Base-by-base conservation (phyloP, 306 rosid species). In the Sechiopsis laciniata region DNA sequence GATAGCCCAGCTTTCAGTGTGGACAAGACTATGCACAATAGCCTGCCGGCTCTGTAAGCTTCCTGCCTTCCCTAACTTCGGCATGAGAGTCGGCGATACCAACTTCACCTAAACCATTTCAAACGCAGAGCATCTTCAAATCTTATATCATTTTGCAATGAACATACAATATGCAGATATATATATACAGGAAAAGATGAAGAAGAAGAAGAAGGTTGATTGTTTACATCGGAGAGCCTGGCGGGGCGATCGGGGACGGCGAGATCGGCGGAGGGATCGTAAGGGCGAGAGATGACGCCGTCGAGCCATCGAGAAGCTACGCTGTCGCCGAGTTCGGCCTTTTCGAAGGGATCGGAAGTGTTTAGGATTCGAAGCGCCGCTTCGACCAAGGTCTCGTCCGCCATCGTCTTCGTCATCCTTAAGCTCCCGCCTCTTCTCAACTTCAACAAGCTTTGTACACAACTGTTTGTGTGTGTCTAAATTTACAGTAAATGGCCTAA, bases 1-100 rank as follows among this genome's bases (percentile, higher is more conserved):
- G 32, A 88, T 81, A 24, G 97, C 97, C 97, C 96, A 92, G 77
- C 97, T 92, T 80, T 92, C 97, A 24, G 82, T 92, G 76, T 89
- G 97, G 64, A 86, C 81, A 59, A 89, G 92, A 77, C 97, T 89
- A 75, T 89, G 97, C 48, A 92, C 87, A 46, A 92, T 88, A 78
- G 95, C 91, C 78, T 80, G 85, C 77, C 97, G 80, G 74, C 97
- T 92, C 84, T 85, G 92, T 83, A 92, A 88, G 92, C 95, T 89
- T 5, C 97, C 97, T 0, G 89, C 97, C 82, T 81, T 88, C n/a
- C 97, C 97, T 21, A 92, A 86, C 86, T 92, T 92, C 64, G 96
- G 97, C 96, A 92, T 89, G 70, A 86, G 83, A 55, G 92, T 52
- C 3, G 96, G 96, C 17, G 88, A 48, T 73, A 92, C 95, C 85